Conservation (phyloP, 2,329 filamentous ascomycete species). For the Grosmannia clavigera region DNA sequence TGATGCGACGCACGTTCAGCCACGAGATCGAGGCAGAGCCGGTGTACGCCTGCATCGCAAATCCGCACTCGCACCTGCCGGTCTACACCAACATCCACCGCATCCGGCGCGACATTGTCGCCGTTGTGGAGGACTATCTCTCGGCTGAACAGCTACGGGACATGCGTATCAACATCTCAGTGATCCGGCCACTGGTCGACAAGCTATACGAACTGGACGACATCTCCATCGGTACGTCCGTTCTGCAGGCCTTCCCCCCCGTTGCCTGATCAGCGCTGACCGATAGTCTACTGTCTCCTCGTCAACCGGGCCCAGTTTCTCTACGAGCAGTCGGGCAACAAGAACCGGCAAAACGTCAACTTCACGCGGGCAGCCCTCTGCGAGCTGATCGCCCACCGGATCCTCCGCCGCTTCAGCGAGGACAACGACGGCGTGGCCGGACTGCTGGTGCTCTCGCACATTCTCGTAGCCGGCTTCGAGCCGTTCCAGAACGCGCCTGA, state of each 20-base stretch:
- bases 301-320: slow-evolving; percentile 74
- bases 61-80: slow-evolving; percentile 50
- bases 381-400: slow-evolving; percentile 67
- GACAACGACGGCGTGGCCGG: slow-evolving; percentile 59
- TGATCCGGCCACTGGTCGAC: slow-evolving; percentile 73
- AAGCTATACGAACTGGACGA: slow-evolving; percentile 69
- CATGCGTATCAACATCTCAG: slow-evolving; percentile 67
- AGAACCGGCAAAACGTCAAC: slow-evolving; percentile 71
- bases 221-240: slow-evolving; percentile 52
- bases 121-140: slow-evolving; percentile 49
- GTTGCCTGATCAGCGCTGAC: background rate
- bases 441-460: slow-evolving; percentile 61
- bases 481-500: slow-evolving; percentile 73
- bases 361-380: slow-evolving; percentile 66
- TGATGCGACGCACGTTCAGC: slow-evolving; percentile 22
- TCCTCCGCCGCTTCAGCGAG: slow-evolving; percentile 67
- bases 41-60: slow-evolving; percentile 41
- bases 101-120: slow-evolving; percentile 50
- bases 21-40: slow-evolving; percentile 26
- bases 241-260: background rate
- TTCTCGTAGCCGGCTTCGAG: slow-evolving; percentile 72
- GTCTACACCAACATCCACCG: slow-evolving; percentile 71
- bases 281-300: slow-evolving; percentile 63
- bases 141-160: slow-evolving; percentile 67
- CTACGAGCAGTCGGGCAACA: slow-evolving; percentile 61